These are phyloP conservation scores for Berkeleyomyces basicola DNA, from an alignment of 2,329 filamentous ascomycete species.

Conservation along the genomic window DNA sequence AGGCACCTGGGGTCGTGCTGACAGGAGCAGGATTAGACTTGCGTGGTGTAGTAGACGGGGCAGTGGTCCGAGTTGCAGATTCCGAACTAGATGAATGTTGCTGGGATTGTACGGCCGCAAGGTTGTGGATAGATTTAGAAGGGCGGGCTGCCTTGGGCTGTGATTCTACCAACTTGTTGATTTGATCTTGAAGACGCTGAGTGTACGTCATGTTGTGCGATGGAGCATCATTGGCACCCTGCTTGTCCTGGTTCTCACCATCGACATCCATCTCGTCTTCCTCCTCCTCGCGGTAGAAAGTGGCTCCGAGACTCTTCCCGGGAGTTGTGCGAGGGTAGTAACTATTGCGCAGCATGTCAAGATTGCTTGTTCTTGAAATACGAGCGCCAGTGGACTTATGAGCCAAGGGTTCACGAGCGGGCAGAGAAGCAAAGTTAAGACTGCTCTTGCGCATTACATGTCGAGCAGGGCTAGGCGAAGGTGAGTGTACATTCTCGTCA, in stretches of 20 bases:
- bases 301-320: conserved; percentile 50
- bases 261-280: conserved; percentile 21
- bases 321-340: conserved; percentile 58
- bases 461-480: conserved; percentile 57
- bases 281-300: conserved; percentile 30
- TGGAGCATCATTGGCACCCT: conserved; percentile 19
- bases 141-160: conserved; percentile 31
- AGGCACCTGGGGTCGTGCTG: conserved; percentile 38
- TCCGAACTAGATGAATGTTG: background rate
- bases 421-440: conserved; percentile 82
- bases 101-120: conserved; percentile 15
- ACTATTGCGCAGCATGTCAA: conserved; percentile 56
- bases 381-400: conserved; percentile 71
- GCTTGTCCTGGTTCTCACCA: conserved; percentile 29
- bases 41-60: conserved; percentile 15
- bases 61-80: conserved; percentile 20
- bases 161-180: conserved; percentile 52
- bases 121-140: conserved; percentile 31
- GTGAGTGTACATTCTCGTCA: conserved; percentile 44
- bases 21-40: conserved; percentile 18
- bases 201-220: conserved; percentile 79
- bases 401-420: conserved; percentile 71
- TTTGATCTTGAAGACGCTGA: conserved; percentile 80
- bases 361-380: conserved; percentile 58
- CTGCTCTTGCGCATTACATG: conserved; percentile 82